Conservation (phyloP, 768 basidiomycete genomes). For the Dendrothele bispora region DNA sequence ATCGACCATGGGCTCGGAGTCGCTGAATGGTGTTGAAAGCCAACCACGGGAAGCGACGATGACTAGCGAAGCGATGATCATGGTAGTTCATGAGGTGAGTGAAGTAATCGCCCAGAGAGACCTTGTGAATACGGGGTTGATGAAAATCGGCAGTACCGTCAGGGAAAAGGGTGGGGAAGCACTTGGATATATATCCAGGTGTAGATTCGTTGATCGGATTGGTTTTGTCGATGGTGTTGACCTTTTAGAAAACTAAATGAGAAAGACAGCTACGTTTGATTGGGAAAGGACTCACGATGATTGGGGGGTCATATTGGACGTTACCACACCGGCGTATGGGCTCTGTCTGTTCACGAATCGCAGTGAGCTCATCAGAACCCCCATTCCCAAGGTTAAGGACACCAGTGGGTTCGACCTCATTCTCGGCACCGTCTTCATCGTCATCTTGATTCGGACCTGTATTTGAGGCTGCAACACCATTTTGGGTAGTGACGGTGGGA, state of each 20-base stretch:
- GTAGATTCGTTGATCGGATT: conserved; percentile 13
- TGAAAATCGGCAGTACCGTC: conserved; percentile 18
- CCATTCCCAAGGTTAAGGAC: not conserved
- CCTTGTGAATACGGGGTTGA: not conserved
- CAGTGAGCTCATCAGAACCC: not conserved
- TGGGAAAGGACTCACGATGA: not conserved
- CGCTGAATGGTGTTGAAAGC: conserved; percentile 18
- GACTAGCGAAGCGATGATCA: conserved; percentile 20
- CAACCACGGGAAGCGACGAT: conserved; percentile 20
- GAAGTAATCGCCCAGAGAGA: conserved; percentile 17
- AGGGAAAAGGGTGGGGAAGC: conserved; percentile 25
- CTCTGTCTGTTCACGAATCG: not conserved
- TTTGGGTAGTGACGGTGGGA: conserved; percentile 3
- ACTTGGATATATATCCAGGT: conserved; percentile 14
- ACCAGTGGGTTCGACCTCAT: not conserved
- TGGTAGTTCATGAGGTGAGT: conserved; percentile 15
- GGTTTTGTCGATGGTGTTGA: conserved; percentile 4
- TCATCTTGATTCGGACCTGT: not conserved
- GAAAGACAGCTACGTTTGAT: too few relatives aligned
- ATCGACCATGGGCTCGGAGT: not conserved
- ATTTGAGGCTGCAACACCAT: conserved; percentile 9
- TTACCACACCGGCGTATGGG: not conserved
- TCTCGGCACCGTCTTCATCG: not conserved
- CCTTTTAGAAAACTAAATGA: conserved; percentile 12
- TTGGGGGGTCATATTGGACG: not conserved